These are phyloP conservation scores for Suillus spraguei DNA, from an alignment of 768 basidiomycete genomes.

Conservation along the genomic window DNA sequence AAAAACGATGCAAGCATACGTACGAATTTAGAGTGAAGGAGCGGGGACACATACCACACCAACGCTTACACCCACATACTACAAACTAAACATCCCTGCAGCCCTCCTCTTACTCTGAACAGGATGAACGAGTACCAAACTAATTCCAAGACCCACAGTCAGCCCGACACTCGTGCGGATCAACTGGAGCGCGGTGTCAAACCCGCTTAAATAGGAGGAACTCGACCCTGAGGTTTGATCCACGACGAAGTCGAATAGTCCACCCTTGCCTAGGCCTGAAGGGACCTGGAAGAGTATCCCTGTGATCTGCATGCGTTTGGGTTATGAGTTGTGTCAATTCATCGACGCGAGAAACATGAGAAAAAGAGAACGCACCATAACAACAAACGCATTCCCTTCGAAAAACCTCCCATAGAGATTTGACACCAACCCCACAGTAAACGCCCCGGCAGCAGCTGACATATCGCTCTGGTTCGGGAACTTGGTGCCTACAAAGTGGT, in stretches of 20 bases:
- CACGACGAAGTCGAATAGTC: conserved; percentile 71
- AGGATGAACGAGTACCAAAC: conserved; percentile 67
- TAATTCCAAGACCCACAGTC: conserved; percentile 79
- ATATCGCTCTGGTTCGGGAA: conserved; percentile 76
- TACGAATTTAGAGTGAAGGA: background rate
- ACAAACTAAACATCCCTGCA: conserved; percentile 66
- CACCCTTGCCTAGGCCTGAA: conserved; percentile 78
- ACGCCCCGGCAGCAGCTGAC: conserved; percentile 78
- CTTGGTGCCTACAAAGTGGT: conserved; percentile 60
- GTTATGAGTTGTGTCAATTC: background rate
- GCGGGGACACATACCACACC: background rate
- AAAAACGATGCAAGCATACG: background rate
- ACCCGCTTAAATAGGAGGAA: conserved; percentile 65
- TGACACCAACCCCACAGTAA: conserved; percentile 78
- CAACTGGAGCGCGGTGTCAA: conserved; percentile 74
- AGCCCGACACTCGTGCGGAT: conserved; percentile 77
- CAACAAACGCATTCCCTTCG: conserved; percentile 74
- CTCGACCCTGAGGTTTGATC: conserved; percentile 54
- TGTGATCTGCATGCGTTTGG: conserved; percentile 46
- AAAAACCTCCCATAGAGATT: conserved; percentile 79
- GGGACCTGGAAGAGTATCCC: conserved; percentile 87
- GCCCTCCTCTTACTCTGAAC: conserved; percentile 59
- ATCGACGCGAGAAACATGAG: background rate
- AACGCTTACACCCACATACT: background rate
- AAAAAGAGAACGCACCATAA: conserved; percentile 57